Evolutionary conservation across 768 basidiomycete genomes (phyloP), one percentile per base, ranked within the genome.

Genomic region (Rhodotorula paludigena): DNA sequence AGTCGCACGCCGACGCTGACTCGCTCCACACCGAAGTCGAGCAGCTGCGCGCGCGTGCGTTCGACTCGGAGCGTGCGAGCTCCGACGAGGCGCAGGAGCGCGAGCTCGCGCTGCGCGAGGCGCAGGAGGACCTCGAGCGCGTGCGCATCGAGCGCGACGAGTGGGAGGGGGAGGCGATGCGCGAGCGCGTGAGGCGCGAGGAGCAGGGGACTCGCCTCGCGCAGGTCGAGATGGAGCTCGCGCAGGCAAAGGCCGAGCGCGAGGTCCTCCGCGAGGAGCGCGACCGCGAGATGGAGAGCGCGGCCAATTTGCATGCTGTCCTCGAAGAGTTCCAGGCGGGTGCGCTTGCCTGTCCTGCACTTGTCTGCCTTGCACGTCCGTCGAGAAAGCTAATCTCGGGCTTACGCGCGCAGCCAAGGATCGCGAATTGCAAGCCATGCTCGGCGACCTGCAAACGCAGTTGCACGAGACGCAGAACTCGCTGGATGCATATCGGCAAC

Each of bases 311-410:
- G 65, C 90, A 97, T 77, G 87, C 88, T 6, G 96, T 99, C 7
- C 80, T 99, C 74, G 87, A 90, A 76, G 96, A 98, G 79, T 99
- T 98, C 80, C 92, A 98, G 80, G 82, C 86, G 60, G 88, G 94
- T 93, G 73, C 65, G 88, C 80, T 6, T 56, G 61, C 60, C 44
- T 7, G n/a, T n/a, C n/a, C n/a, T n/a, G n/a, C n/a, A 32, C 51
- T 15, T 42, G 38, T n/a, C 53, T n/a, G n/a, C n/a, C 25, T 54
- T 20, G 35, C 18, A 20, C 48, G 41, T 23, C n/a, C n/a, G n/a
- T n/a, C n/a, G n/a, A n/a, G n/a, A n/a, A n/a, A n/a, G n/a, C n/a
- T n/a, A n/a, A n/a, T n/a, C n/a, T n/a, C n/a, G n/a, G n/a, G n/a
- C 60, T 65, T 49, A 60, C 28, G 33, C 33, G 33, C 44, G 28